phyloP scores from a whole-genome alignment of 73 alveolate genomes.

The Stentor coeruleus region DNA sequence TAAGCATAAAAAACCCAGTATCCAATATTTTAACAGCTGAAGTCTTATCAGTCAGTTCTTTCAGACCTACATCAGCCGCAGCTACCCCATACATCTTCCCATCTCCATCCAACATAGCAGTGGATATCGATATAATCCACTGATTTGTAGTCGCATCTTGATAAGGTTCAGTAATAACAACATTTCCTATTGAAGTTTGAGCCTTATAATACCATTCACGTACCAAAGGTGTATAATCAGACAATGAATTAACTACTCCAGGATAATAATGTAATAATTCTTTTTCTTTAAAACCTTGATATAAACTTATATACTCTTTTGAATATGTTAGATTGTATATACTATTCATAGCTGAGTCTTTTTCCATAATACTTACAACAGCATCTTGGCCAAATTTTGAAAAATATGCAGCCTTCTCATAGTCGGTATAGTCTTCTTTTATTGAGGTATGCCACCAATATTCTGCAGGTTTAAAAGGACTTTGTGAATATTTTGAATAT shows the following conservation, averaged over 20 bases:
- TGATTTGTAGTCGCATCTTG: not conserved
- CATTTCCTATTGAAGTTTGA: not conserved
- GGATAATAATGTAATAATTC: not conserved
- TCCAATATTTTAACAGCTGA: not conserved
- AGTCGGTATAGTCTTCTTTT: not conserved
- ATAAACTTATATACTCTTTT: too few relatives aligned
- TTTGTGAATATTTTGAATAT: not conserved
- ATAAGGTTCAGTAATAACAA: slow-evolving; percentile 10
- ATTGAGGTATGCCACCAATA: not conserved
- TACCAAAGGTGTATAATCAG: slow-evolving; percentile 11
- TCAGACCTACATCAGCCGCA: not conserved
- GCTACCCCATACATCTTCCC: not conserved
- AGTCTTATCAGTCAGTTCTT: not conserved
- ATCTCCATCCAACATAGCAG: not conserved
- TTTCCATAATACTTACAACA: not conserved
- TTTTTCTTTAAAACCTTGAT: not conserved
- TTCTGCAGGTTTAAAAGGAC: not conserved
- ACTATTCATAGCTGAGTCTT: not conserved
- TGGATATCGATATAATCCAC: not conserved
- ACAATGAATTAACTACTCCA: not conserved
- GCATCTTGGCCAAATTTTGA: not conserved
- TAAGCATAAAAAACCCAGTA: not conserved
- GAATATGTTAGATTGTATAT: not conserved
- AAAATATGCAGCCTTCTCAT: not conserved
- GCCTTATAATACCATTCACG: slow-evolving; percentile 13